Evolutionary conservation across 371 early-diverging fungal species (phyloP).

Genomic region (Nematocida ausubeli): DNA sequence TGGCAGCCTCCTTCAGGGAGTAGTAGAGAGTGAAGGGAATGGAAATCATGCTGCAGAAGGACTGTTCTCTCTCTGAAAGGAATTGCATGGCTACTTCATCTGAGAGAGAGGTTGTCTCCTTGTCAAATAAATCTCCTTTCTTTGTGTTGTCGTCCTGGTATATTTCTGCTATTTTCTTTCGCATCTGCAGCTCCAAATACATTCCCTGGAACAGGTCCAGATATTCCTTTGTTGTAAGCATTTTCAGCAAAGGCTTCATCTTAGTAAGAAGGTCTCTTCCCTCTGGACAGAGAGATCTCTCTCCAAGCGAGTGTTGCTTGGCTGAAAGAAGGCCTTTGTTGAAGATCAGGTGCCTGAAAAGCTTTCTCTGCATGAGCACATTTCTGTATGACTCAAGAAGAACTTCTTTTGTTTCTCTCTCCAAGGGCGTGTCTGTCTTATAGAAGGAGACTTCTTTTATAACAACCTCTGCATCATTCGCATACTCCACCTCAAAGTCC

Average conservation of each 20-base stretch:
- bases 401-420: slow-evolving; percentile 79
- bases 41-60: slow-evolving; percentile 22
- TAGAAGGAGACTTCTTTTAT: slow-evolving; percentile 85
- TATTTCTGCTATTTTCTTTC: slow-evolving; percentile 31
- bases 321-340: slow-evolving; percentile 79
- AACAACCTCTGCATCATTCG: slow-evolving; percentile 83
- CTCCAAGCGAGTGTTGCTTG: slow-evolving; percentile 69
- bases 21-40: slow-evolving; percentile 13
- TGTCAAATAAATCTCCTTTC: not conserved
- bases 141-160: slow-evolving; percentile 8
- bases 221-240: slow-evolving; percentile 37
- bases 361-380: slow-evolving; percentile 75
- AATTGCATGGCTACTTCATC: slow-evolving; percentile 2
- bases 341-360: slow-evolving; percentile 78
- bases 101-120: not conserved
- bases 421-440: slow-evolving; percentile 70
- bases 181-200: slow-evolving; percentile 17
- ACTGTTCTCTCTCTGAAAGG: slow-evolving; percentile 7
- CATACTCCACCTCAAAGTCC: slow-evolving; percentile 91
- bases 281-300: slow-evolving; percentile 28
- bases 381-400: slow-evolving; percentile 84
- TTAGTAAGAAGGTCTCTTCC: slow-evolving; percentile 38
- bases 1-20: slow-evolving; percentile 29
- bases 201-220: slow-evolving; percentile 20
- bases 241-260: slow-evolving; percentile 49